Base-by-base conservation (phyloP, 83 land plant genomes). In the Larix sibirica region DNA sequence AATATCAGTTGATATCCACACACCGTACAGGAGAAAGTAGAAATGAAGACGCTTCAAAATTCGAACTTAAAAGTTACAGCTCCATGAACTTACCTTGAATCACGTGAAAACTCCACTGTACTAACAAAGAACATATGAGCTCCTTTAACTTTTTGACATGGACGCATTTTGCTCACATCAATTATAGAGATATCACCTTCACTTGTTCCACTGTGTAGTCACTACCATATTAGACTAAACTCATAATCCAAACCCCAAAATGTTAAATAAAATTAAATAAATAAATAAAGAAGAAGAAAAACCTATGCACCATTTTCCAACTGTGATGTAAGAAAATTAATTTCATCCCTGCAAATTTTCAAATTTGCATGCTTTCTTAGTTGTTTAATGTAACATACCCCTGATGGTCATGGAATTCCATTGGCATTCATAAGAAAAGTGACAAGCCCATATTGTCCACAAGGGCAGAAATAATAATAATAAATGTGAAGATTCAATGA, bases 91-190 rank as follows among this genome's bases (percentile, higher is more conserved):
- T 62, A 95, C 97, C 95, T 95, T 63, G 93, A 86, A 84, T 91
- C 91, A 13, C 56, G 84, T 4, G 95, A 90, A 79, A 95, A 91
- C 18, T 42, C 85, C 78, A 92, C 1, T 54, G 93, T 62, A 36
- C 92, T 92, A 31, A 95, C 92, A 68, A 88, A 21, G 21, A 85
- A 88, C 36, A 89, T 82, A 81, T 92, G 95, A 66, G 97, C 95
- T 77, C 81, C 84, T 59, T 78, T 91, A 56, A 93, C 83, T 16
- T 28, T 47, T 26, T 76, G 83, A 26, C 31, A 86, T n/a, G 82
- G 80, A 36, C 28, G 83, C 94, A 92, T 85, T 61, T 50, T 88
- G 36, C 54, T 28, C 14, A 91, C 85, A 62, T 85, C 63, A 20
- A 90, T 24, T 23, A 95, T 81, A 17, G 76, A 59, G 77, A 92